Evolutionary conservation across 2,329 filamentous ascomycete genomes (phyloP).

Genomic region (Penicillium sp.): DNA sequence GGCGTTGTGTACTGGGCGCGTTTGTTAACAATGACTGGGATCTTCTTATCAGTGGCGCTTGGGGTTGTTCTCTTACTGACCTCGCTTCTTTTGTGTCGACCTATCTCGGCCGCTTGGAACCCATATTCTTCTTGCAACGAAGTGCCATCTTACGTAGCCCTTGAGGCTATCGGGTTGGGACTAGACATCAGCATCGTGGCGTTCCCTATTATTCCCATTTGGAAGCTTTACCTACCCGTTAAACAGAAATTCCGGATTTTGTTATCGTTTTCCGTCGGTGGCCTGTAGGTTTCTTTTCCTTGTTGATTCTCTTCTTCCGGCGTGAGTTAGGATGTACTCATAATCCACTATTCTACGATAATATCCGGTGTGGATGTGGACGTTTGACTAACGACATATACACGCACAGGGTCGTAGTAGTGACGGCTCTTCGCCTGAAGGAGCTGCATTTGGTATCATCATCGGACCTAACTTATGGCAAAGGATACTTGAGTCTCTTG

Average conservation of each 20-base stretch:
- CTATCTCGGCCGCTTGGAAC: slow-evolving; percentile 4
- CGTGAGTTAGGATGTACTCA: too few species aligned
- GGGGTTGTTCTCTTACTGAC: not conserved
- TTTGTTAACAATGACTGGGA: not conserved
- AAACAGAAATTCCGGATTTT: not conserved
- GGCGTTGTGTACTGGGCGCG: not conserved
- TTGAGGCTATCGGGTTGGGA: not conserved
- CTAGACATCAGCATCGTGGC: not conserved
- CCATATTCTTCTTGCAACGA: slow-evolving; percentile 6
- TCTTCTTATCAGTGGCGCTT: not conserved
- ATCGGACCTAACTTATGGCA: not conserved
- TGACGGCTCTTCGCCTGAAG: not conserved
- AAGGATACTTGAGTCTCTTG: slow-evolving; percentile 3
- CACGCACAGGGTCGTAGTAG: not conserved
- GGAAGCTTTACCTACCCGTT: not conserved
- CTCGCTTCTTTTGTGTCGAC: not conserved
- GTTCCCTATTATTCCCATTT: not conserved
- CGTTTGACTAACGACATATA: not conserved
- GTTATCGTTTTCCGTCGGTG: not conserved
- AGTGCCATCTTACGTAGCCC: not conserved
- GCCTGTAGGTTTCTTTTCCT: not conserved
- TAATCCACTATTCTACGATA: too few species aligned
- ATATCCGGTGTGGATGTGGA: too few species aligned
- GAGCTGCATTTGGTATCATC: not conserved
- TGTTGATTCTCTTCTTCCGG: not conserved